Evolutionary conservation across 345 rosid species (phyloP), one percentile per base, ranked within the genome.

Genomic region (Gossypium thurberi): DNA sequence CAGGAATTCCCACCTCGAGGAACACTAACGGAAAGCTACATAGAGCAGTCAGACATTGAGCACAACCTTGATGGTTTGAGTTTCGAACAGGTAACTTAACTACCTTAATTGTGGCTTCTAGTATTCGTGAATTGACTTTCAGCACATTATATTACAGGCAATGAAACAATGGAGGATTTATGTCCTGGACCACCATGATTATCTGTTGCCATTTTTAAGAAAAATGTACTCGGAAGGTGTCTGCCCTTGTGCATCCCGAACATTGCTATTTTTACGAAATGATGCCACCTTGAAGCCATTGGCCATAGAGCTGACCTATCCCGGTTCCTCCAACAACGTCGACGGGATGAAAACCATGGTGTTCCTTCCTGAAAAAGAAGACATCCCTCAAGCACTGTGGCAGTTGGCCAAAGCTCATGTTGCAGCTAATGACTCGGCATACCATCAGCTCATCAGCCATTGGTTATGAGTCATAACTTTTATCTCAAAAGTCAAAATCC

Each of bases 361-460:
- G 66, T 68, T 85, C 46, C 65, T 56, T 56, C 93, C 88, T 48
- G 85, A 78, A 69, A 79, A 74, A 47, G 67, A 80, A 73, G 90
- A 86, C 18, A 85, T 74, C 15, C 84, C 80, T 76, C 86, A 78
- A 25, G 90, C 89, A 71, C 67, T 83, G 33, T 89, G 91, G 94
- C 86, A 82, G 44, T 79, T 87, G 10, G 94, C 88, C 14, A 89
- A 81, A 79, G 71, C 89, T 78, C 91, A 89, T 66, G 94, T 89
- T 66, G 70, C 78, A 26, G 82, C 87, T 25, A 87, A 85, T 74
- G 93, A 89, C 79, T 83, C 87, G 23, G 88, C 83, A 15, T 78
- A 87, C 78, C 91, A 89, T 63, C 91, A 82, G 47, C 78, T 89
- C 18, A 56, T 85, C 69, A 83, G 83, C 75, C 89, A 85, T 23